Base-by-base conservation (phyloP, 805 yeast species). In the Ascoidea asiatica region DNA sequence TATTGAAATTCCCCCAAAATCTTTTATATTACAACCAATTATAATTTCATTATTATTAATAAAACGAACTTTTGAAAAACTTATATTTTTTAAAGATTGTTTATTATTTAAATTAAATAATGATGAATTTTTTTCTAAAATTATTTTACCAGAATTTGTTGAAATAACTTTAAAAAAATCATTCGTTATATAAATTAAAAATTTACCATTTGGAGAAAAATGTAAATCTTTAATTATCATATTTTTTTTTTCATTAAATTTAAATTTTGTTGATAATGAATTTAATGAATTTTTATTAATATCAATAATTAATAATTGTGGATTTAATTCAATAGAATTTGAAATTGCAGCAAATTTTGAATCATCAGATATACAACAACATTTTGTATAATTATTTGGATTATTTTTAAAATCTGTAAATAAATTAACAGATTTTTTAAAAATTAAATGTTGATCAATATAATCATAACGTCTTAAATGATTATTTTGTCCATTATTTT, bases 331-430 rank as follows among this genome's bases (percentile, higher is more conserved):
- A 7, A 21, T 23, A 17, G 90, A 78, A 21, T 89, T 77, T 46
- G 85, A 77, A 46, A 83, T 65, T 2, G 81, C 84, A 5, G 85
- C 85, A 7, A 75, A 64, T 2, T 75, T 56, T n/a, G 76, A 79
- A 54, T 79, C 79, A 19, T 65, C 62, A 0, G 88, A 65, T 20
- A 84, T 57, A 23, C 67, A 63, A 3, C 85, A 72, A 19, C 74
- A 60, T 57, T 84, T 86, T 43, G 63, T 59, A 56, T 81, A 83
- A 40, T 75, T 81, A 11, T 73, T 75, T 0, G 62, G 56, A 43
- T 68, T 61, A 48, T 49, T 71, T 43, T 53, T 66, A 7, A 76
- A 61, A 46, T 78, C 57, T 37, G 63, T 60, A 51, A 73, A 65
- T 48, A 75, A 63, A 59, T 81, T 87, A 41, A 76, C 73, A 22